A percentile compares a stretch with the other conserved stretches of the same genome.
Conservation (phyloP, 1,284 basidiomycete species). For the Boletus semigastroideus region DNA sequence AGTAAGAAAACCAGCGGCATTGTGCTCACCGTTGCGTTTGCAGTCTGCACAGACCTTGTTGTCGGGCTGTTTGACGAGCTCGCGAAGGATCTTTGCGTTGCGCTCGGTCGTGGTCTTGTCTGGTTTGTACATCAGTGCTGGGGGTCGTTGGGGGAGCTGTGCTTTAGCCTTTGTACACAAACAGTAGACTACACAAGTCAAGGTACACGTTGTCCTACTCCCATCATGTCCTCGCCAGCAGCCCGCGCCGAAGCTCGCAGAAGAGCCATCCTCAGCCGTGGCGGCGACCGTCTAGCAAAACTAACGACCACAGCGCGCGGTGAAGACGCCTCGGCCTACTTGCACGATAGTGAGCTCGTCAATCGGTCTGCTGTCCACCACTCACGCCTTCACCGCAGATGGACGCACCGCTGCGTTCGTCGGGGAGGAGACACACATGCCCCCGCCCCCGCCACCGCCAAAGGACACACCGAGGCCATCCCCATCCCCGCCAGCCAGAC, state of each 20-base stretch:
- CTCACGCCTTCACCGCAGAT: slow-evolving; percentile 11
- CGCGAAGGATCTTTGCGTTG: slow-evolving; percentile 74
- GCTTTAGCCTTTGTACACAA: background rate
- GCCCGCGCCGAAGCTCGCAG: slow-evolving; percentile 70
- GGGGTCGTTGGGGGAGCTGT: background rate
- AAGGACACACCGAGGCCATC: slow-evolving; percentile 33
- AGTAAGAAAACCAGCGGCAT: slow-evolving; percentile 1
- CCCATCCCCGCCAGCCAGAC: slow-evolving; percentile 39
- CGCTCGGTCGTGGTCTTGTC: slow-evolving; percentile 85
- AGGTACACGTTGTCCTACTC: slow-evolving; percentile 16
- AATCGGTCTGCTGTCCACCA: too few species aligned
- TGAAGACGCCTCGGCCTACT: slow-evolving; percentile 62
- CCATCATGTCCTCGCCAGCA: slow-evolving; percentile 40
- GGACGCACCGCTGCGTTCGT: slow-evolving; percentile 54
- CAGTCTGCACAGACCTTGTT: slow-evolving; percentile 96
- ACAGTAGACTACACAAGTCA: background rate
- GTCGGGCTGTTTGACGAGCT: slow-evolving; percentile 84
- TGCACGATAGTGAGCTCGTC: slow-evolving; percentile 48
- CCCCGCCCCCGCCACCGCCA: slow-evolving; percentile 42
- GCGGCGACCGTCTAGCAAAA: slow-evolving; percentile 69
- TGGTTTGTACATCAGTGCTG: slow-evolving; percentile 60
- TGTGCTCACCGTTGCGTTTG: slow-evolving; percentile 79
- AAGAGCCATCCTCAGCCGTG: slow-evolving; percentile 69
- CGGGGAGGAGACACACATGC: slow-evolving; percentile 58
- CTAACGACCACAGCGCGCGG: slow-evolving; percentile 73